Evolutionary conservation across 192 early-diverging fungal species (phyloP).

Genomic region (Mortierella antarctica): DNA sequence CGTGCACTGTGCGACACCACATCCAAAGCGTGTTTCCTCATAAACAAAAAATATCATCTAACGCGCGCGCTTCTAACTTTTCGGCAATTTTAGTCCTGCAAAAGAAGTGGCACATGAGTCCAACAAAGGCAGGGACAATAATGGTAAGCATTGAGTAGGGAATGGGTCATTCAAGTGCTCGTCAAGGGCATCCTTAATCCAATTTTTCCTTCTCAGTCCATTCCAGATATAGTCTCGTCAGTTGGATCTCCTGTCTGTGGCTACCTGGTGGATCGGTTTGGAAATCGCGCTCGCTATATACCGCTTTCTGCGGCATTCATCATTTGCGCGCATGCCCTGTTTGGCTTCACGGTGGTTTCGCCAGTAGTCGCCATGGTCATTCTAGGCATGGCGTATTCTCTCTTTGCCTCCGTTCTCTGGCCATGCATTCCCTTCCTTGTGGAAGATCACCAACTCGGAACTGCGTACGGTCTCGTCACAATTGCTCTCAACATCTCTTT

Average conservation of each 20-base stretch:
- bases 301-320: conserved; percentile 59
- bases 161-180: background rate
- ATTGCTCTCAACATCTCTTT: conserved; percentile 70
- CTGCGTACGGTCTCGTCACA: conserved; percentile 71
- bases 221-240: conserved; percentile 70
- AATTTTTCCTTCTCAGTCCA: conserved; percentile 58
- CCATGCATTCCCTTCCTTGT: conserved; percentile 75
- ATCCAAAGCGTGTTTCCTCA: no score
- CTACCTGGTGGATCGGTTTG: conserved; percentile 63
- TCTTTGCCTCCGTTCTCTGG: conserved; percentile 72
- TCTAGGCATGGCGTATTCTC: conserved; percentile 66
- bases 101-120: conserved; percentile 67
- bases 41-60: conserved; percentile 3
- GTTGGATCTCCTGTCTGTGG: conserved; percentile 69
- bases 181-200: background rate
- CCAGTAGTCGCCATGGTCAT: conserved; percentile 62
- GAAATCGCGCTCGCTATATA: conserved; percentile 60
- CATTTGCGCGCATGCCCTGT: conserved; percentile 56
- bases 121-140: conserved; percentile 65
- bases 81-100: conserved; percentile 58
- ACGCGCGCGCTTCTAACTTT: background rate
- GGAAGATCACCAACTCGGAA: conserved; percentile 69
- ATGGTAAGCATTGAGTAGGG: conserved; percentile 26
- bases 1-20: background rate
- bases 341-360: conserved; percentile 57